These are phyloP conservation scores for Tylopilus orsonianus DNA, from an alignment of 1,284 basidiomycete genomes.

Conservation along the genomic window DNA sequence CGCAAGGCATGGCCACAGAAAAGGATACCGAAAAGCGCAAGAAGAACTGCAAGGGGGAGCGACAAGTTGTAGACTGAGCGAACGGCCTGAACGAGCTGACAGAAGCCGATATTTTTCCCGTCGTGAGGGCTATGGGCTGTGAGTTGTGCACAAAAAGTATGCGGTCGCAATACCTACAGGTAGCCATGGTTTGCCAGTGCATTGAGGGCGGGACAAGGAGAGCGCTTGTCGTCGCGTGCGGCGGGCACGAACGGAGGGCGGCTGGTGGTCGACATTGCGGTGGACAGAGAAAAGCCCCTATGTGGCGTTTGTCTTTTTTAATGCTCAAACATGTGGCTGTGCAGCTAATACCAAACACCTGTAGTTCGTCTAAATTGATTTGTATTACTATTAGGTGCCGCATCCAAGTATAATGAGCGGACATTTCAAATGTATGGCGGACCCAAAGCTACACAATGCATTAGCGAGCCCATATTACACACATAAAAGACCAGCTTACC, in stretches of 20 bases:
- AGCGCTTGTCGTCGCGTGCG: constrained; percentile 36
- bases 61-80: constrained; percentile 39
- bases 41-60: constrained; percentile 35
- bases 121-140: constrained; percentile 27
- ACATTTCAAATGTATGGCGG: constrained; percentile 35
- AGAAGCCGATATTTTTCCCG: constrained; percentile 36
- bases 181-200: constrained; percentile 47
- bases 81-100: constrained; percentile 36
- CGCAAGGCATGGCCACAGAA: constrained; percentile 28
- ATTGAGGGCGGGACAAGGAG: constrained; percentile 53
- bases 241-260: constrained; percentile 42
- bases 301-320: constrained; percentile 20
- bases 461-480: neutral
- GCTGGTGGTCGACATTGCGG: constrained; percentile 29
- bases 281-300: constrained; percentile 21
- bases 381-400: constrained; percentile 4
- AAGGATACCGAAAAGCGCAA: constrained; percentile 33
- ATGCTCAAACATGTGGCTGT: constrained; percentile 19
- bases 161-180: constrained; percentile 38
- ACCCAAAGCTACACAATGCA: constrained; percentile 27
- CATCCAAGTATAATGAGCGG: constrained; percentile 3
- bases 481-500: constrained; percentile 41
- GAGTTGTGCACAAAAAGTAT: constrained; percentile 35
- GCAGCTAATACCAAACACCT: neutral
- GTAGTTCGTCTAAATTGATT: constrained; percentile 1